These are phyloP conservation scores for Peronosclerospora sorghi DNA, from an alignment of 352 stramenopile genomes.

Conservation along the genomic window DNA sequence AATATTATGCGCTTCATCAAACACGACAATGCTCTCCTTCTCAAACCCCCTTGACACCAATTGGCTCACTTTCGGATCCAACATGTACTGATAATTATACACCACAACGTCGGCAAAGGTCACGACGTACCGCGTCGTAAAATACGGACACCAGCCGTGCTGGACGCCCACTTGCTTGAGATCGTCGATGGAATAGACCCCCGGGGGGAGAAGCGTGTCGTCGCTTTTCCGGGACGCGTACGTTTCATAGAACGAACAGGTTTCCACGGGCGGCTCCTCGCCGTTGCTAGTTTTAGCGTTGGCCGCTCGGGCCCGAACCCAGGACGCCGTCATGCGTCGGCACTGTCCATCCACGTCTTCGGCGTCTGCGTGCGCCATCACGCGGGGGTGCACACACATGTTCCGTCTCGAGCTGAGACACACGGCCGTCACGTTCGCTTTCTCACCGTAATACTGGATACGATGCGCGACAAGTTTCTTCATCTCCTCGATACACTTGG, in stretches of 20 bases:
- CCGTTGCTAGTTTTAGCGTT: slow-evolving; percentile 4
- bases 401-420: slow-evolving; percentile 91
- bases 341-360: slow-evolving; percentile 96
- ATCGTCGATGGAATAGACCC: slow-evolving; percentile 96
- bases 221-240: slow-evolving; percentile 84
- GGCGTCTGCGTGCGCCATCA: slow-evolving; percentile 92
- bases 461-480: slow-evolving; percentile 89
- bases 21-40: slow-evolving; percentile 89
- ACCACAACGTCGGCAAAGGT: slow-evolving; percentile 96
- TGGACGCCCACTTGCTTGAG: slow-evolving; percentile 87
- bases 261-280: slow-evolving; percentile 34
- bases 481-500: slow-evolving; percentile 96
- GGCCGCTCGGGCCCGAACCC: slow-evolving; percentile 85
- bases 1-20: too few species aligned
- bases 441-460: slow-evolving; percentile 43
- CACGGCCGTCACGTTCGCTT: slow-evolving; percentile 69
- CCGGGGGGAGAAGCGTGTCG: slow-evolving; percentile 84
- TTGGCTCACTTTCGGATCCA: too few species aligned
- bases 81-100: slow-evolving; percentile 99
- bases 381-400: slow-evolving; percentile 96
- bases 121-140: slow-evolving; percentile 94
- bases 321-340: slow-evolving; percentile 94
- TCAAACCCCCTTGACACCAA: slow-evolving; percentile 92
- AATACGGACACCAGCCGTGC: slow-evolving; percentile 97
- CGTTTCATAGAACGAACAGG: slow-evolving; percentile 87